phyloP scores from a whole-genome alignment of 768 basidiomycete species.

The Amylocystis lapponica region DNA sequence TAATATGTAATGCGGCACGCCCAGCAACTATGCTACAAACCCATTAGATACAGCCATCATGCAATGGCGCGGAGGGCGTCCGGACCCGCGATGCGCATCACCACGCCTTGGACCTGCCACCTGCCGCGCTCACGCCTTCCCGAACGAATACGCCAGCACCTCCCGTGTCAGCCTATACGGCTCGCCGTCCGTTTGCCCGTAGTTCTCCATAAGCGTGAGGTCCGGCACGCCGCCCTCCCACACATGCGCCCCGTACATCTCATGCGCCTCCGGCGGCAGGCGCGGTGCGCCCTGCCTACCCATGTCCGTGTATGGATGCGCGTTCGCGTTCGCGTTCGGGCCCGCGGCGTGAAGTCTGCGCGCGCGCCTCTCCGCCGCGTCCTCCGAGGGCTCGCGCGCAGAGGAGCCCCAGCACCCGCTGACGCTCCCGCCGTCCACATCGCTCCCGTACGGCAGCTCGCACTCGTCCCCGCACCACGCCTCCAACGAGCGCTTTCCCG shows the following conservation, averaged over 20 bases:
- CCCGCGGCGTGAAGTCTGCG: slow-evolving; percentile 15
- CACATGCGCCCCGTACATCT: not conserved
- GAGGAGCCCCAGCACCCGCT: slow-evolving; percentile 12
- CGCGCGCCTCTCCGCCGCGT: slow-evolving; percentile 4
- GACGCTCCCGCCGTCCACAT: slow-evolving; percentile 12
- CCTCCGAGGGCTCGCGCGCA: not conserved
- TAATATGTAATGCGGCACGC: too few relatives aligned
- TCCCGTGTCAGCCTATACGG: slow-evolving; percentile 5
- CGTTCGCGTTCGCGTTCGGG: slow-evolving; percentile 20
- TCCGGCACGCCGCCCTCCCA: slow-evolving; percentile 3
- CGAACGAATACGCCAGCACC: slow-evolving; percentile 4
- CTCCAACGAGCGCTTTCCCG: too few relatives aligned
- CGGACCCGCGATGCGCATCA: not conserved
- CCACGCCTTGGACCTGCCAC: not conserved
- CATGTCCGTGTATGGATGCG: not conserved
- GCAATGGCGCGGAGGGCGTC: not conserved
- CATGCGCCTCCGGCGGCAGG: not conserved
- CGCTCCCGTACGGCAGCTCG: slow-evolving; percentile 8
- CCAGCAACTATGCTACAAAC: too few relatives aligned
- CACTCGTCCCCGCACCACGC: slow-evolving; percentile 1
- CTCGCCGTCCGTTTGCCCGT: slow-evolving; percentile 2
- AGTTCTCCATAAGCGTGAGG: not conserved
- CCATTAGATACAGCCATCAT: too few relatives aligned
- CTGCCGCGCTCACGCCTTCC: not conserved
- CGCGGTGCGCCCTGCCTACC: too few relatives aligned